Percentiles rank a stretch among this genome's conserved stretches.
Evolutionary conservation across 148 eudicot species (phyloP).

Genomic region (Chenopodium formosanum): DNA sequence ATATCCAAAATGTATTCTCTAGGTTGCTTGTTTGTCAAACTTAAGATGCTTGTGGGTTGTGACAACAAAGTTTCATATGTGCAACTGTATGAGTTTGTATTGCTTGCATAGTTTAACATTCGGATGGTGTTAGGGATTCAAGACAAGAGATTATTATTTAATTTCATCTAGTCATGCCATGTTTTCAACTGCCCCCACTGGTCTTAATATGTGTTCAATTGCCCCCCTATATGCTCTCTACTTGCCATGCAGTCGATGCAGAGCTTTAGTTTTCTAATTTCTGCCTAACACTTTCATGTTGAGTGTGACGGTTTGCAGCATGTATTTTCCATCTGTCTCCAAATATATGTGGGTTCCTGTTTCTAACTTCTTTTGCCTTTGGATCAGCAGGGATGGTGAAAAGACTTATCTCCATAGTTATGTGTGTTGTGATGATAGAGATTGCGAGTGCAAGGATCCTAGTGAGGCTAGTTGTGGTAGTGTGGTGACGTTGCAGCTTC

Average conservation of each 20-base stretch:
- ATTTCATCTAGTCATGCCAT: neutral
- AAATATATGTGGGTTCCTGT: neutral
- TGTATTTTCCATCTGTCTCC: neutral
- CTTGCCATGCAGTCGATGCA: neutral
- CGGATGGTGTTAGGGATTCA: neutral
- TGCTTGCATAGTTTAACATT: neutral
- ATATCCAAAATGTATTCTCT: neutral
- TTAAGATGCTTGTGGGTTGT: neutral
- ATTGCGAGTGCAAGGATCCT: conserved; percentile 60
- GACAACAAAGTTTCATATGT: neutral
- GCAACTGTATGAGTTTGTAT: neutral
- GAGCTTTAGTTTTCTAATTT: neutral
- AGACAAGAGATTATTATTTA: too few species aligned
- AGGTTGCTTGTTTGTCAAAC: neutral
- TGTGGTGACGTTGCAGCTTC: conserved; percentile 56
- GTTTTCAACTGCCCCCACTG: neutral
- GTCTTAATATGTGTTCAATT: neutral
- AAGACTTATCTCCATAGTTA: conserved; percentile 46
- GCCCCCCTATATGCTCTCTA: neutral
- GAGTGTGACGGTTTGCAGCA: neutral
- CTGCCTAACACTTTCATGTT: neutral
- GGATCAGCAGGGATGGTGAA: conserved; percentile 68
- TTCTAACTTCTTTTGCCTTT: conserved; percentile 13
- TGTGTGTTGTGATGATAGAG: conserved; percentile 54
- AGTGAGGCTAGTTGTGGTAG: conserved; percentile 24